Conservation (phyloP, 257 asterid genomes). For the Ilex aquifolium region DNA sequence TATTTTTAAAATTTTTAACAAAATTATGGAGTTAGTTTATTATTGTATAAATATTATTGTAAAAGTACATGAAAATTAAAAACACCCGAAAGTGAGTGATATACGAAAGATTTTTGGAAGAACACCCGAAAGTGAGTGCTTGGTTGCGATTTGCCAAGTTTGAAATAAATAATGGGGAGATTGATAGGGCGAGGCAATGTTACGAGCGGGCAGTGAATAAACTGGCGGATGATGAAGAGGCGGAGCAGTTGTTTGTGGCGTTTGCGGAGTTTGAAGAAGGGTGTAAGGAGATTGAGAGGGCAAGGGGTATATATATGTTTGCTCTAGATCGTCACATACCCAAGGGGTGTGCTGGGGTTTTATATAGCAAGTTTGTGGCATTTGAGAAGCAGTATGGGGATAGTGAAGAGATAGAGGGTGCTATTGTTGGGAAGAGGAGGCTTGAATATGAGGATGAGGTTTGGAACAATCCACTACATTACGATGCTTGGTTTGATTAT, state of each 20-base stretch:
- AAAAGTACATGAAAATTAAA: slow-evolving; percentile 27
- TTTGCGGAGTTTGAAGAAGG: no score
- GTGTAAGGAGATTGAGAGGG: no score
- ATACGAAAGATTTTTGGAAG: slow-evolving; percentile 60
- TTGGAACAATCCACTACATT: slow-evolving; percentile 75
- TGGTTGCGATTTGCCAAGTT: slow-evolving; percentile 84
- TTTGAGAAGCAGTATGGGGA: slow-evolving; percentile 93
- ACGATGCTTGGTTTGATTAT: slow-evolving; percentile 89
- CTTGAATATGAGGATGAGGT: slow-evolving; percentile 82
- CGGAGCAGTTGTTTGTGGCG: slow-evolving; percentile 76
- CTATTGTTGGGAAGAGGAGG: slow-evolving; percentile 40
- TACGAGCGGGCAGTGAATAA: slow-evolving; percentile 79
- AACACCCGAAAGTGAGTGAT: slow-evolving; percentile 75
- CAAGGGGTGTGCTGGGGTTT: slow-evolving; percentile 49
- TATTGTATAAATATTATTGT: no score
- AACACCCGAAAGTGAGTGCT: slow-evolving; percentile 64
- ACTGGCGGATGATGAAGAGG: slow-evolving; percentile 85
- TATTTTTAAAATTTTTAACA: no score
- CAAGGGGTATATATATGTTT: no score
- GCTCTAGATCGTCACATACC: slow-evolving; percentile 66
- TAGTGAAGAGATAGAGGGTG: slow-evolving; percentile 51
- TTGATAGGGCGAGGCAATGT: slow-evolving; percentile 53
- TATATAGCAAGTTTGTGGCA: slow-evolving; percentile 78
- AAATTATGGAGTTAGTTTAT: no score
- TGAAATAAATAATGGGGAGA: slow-evolving; percentile 86